Conservation (phyloP, 257 asterid genomes). For the Oldenlandia corymbosa region DNA sequence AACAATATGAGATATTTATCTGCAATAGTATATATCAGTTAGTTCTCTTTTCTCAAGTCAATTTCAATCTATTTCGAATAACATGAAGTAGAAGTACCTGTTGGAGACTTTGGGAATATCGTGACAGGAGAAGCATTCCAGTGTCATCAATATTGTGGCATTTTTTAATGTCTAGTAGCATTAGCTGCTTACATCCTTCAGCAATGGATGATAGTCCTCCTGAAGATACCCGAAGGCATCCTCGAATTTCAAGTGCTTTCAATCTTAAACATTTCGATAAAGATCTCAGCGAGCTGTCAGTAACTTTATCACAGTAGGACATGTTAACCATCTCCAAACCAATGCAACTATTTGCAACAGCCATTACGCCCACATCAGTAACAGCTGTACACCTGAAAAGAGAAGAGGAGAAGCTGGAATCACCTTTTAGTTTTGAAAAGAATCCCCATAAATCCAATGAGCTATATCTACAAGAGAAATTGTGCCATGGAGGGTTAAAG, state of each 20-base stretch:
- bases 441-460: background rate
- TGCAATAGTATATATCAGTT: constrained; percentile 8
- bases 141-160: constrained; percentile 24
- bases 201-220: constrained; percentile 26
- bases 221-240: constrained; percentile 30
- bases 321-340: constrained; percentile 30
- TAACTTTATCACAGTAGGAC: constrained; percentile 29
- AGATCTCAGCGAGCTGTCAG: constrained; percentile 21
- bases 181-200: constrained; percentile 23
- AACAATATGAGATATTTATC: constrained; percentile 31
- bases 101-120: constrained; percentile 20
- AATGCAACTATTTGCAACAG: constrained; percentile 26
- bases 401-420: background rate
- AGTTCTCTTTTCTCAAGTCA: background rate
- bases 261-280: constrained; percentile 19
- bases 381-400: constrained; percentile 23
- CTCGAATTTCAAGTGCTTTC: constrained; percentile 33
- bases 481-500: background rate
- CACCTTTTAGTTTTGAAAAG: background rate
- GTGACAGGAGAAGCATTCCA: constrained; percentile 33
- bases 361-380: constrained; percentile 25
- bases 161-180: constrained; percentile 30
- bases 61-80: background rate
- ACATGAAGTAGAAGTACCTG: constrained; percentile 19
- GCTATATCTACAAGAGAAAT: background rate